Percentiles rank a stretch among this genome's conserved stretches.
phyloP scores from a whole-genome alignment of 2,329 filamentous ascomycete genomes.

The Acarospora socialis region DNA sequence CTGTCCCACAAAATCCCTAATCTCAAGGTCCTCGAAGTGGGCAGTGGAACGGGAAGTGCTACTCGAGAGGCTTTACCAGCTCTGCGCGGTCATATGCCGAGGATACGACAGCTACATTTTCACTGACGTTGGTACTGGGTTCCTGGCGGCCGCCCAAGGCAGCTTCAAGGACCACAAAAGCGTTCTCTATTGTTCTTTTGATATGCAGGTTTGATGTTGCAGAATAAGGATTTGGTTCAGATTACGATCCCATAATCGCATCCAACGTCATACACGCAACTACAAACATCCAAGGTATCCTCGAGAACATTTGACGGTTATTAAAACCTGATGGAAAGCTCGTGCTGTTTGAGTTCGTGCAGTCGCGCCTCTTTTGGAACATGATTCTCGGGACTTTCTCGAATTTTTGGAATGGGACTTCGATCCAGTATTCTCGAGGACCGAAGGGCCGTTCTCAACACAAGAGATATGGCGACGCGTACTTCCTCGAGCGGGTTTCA shows the following conservation, averaged over 20 bases:
- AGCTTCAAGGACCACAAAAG: no score
- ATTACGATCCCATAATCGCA: conserved; percentile 6
- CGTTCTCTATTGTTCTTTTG: no score
- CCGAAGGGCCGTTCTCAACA: conserved; percentile 4
- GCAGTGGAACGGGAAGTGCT: no score
- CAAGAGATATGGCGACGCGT: conserved; percentile 2
- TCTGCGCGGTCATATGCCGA: no score
- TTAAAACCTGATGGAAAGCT: conserved; percentile 4
- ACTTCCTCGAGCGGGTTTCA: conserved; percentile 2
- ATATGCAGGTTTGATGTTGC: no score
- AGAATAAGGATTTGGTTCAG: not conserved
- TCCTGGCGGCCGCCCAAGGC: no score
- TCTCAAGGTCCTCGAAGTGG: no score
- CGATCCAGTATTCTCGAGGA: not conserved
- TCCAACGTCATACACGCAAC: conserved; percentile 5
- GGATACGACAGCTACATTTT: no score
- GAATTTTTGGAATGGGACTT: conserved; percentile 1
- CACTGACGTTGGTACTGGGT: no score
- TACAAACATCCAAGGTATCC: conserved; percentile 1
- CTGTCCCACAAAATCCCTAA: no score
- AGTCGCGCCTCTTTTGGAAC: not conserved
- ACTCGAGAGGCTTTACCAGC: no score
- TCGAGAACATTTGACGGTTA: conserved; percentile 1
- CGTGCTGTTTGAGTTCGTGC: conserved; percentile 3
- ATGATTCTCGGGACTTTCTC: conserved; percentile 1